These are phyloP conservation scores for Monosporascus sp. DNA, from an alignment of 2,329 filamentous ascomycete genomes.

Conservation along the genomic window DNA sequence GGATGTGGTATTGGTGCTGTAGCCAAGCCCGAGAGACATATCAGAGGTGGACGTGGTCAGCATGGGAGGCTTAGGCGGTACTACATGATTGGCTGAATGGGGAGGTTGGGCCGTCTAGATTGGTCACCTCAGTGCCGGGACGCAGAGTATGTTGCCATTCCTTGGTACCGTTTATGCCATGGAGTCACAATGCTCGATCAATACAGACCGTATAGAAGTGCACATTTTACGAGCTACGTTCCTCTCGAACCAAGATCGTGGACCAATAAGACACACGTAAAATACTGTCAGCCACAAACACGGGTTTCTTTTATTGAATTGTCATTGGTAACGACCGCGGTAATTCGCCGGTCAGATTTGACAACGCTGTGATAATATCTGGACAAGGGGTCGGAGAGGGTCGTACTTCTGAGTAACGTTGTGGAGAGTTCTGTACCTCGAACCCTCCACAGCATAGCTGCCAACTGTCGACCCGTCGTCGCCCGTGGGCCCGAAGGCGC, in stretches of 20 bases:
- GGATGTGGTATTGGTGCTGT: not conserved
- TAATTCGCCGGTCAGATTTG: not conserved
- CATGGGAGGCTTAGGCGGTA: not conserved
- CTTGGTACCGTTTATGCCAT: not conserved
- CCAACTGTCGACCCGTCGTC: not conserved
- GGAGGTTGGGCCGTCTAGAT: not conserved
- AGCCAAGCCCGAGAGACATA: not conserved
- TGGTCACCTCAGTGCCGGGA: not conserved
- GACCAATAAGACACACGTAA: constrained; percentile 2
- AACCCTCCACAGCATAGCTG: not conserved
- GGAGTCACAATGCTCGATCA: not conserved
- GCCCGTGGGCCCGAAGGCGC: too few species aligned
- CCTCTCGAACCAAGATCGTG: not conserved
- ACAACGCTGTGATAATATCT: not conserved
- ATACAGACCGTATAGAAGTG: not conserved
- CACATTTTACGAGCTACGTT: constrained; percentile 1
- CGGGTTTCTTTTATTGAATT: not conserved
- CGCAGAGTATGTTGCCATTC: not conserved
- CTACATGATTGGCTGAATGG: not conserved
- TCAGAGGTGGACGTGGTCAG: not conserved
- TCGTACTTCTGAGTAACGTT: not conserved
- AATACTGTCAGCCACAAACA: not conserved
- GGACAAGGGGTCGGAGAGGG: not conserved
- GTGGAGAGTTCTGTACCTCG: not conserved
- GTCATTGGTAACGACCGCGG: not conserved